Evolutionary conservation across 2,329 filamentous ascomycete genomes (phyloP).

Genomic region (Ascosphaera pollenicola): DNA sequence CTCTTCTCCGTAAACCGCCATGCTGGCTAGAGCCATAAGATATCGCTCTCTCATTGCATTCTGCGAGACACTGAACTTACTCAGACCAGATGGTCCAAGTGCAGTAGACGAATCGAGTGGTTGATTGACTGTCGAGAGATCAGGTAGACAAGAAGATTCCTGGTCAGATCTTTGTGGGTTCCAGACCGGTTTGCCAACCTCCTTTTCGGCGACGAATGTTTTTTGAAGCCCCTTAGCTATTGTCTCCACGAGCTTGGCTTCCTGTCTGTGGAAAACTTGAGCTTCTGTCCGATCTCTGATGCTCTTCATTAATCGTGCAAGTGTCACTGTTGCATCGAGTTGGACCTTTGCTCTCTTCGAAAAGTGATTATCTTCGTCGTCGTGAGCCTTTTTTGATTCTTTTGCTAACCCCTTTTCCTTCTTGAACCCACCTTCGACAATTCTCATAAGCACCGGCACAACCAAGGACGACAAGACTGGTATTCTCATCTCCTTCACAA

Average conservation of each 20-base stretch:
- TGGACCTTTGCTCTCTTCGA: not conserved
- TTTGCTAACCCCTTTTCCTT: not conserved
- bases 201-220: not conserved
- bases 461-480: not conserved
- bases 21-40: not conserved
- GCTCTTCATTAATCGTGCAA: not conserved
- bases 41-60: not conserved
- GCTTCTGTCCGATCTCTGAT: not conserved
- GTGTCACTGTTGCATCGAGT: not conserved
- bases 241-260: not conserved
- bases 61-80: not conserved
- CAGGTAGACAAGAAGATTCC: not conserved
- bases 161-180: slow-evolving; percentile 15
- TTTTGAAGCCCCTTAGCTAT: not conserved
- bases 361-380: not conserved
- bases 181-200: slow-evolving; percentile 30
- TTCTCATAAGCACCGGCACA: not conserved
- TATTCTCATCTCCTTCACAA: not conserved
- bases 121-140: not conserved
- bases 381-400: not conserved
- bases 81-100: not conserved
- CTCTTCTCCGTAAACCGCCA: not conserved
- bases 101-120: not conserved
- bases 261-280: not conserved
- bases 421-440: not conserved